Evolutionary conservation across 768 basidiomycete genomes (phyloP), one percentile per base, ranked within the genome.

Genomic region (Mycena belliarum): DNA sequence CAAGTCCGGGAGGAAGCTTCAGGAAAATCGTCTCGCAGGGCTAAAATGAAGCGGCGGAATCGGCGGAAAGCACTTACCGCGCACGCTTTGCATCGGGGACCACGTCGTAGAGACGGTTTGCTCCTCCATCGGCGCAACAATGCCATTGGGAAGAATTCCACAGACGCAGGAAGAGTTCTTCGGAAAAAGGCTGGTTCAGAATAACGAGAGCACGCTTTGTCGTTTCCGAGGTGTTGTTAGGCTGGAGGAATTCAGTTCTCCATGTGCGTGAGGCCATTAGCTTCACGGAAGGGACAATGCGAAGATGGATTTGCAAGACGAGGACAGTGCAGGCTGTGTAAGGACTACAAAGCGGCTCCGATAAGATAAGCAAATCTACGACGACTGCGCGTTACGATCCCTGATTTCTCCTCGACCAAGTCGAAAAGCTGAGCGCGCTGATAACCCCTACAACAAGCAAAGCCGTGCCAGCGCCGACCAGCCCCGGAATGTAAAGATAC

Each of bases 91-190:
- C 59, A 20, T 68, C 58, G 42, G 42, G 60, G 59, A 75, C 71
- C 10, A 64, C 64, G 64, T 97, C 95, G 63, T 85, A 82, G 28
- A 98, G 72, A 16, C 90, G 81, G 70, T 96, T 96, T 9, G 89
- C 91, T 24, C 93, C 93, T 28, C 93, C 93, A 63, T 96, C 93
- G 3, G 93, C 93, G 68, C 93, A 96, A 52, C 79, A 80, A 37
- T 73, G 78, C 82, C 84, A 84, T 48, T 69, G 63, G 11, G 74
- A 75, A 14, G 77, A 69, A 15, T 69, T 67, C 82, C 84, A 97
- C 10, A 95, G 70, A 11, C 79, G 78, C 15, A 73, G 66, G 41
- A 98, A 78, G 40, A 97, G 79, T 11, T 74, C 63, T 4, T 72
- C 61, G 23, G 85, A 84, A 68, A 96, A 93, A 0, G 93, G 89